Base-by-base conservation (phyloP, 495 filamentous ascomycete species). In the Thermothielavioides terrestris region DNA sequence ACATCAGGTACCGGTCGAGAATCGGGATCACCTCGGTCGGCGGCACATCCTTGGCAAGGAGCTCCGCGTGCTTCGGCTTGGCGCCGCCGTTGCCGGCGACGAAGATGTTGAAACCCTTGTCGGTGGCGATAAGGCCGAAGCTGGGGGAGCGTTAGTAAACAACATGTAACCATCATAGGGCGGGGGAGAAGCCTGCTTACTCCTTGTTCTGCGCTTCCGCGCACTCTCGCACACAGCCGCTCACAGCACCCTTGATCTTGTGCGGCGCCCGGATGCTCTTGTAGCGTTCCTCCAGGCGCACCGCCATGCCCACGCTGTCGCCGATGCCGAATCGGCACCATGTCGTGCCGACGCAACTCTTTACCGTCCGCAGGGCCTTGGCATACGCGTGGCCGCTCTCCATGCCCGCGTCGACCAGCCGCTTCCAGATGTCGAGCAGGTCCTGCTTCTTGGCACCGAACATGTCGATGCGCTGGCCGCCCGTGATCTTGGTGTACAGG, bases 201-300 rank as follows among this genome's bases (percentile, higher is more conserved):
- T 96, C 90, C 62, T 96, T 95, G 62, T 86, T 94, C 62, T 95
- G 91, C 11, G 91, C 91, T 66, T 97, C 91, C 8, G 91, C 91
- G 55, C 91, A 97, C 63, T 97, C 91, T 49, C 91, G 73, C 21
- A 95, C 88, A 59, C 91, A 97, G 23, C 91, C 91, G 46, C 83
- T 88, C 3, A 97, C 89, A 42, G 85, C 91, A 6, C 84, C 88
- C 67, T 97, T 97, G 66, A 97, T 79, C 73, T 97, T 97, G 59
- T 97, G 91, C 10, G 91, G 91, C 17, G 76, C 75, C 2, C 91
- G 82, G 56, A 97, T 83, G 62, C 84, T 88, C 76, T 97, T 97
- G 68, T 97, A 97, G 39, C 91, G 80, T 68, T 95, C 86, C 63
- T 97, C 91, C 0, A 97, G 70, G 2, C 89, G 77, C 20, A 96